Conservation (phyloP, 352 stramenopile species). For the Aphanomyces euteiches region DNA sequence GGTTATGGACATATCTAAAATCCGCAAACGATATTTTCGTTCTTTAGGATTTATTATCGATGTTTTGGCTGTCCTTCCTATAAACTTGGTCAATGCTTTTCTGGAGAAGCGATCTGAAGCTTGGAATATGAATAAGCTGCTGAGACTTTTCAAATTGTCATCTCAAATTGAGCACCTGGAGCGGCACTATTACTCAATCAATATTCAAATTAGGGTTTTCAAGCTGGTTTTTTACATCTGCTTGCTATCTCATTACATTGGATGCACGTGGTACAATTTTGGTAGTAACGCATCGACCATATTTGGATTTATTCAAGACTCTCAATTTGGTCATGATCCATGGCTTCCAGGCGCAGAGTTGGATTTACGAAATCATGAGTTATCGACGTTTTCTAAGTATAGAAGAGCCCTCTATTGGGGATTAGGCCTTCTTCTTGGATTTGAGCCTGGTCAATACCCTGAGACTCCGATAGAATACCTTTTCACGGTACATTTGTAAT, state of each 20-base stretch:
- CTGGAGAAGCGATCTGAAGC: slow-evolving; percentile 36
- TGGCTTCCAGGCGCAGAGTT: slow-evolving; percentile 23
- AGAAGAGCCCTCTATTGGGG: slow-evolving; percentile 49
- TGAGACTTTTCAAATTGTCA: slow-evolving; percentile 27
- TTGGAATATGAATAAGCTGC: slow-evolving; percentile 33
- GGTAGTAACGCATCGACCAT: slow-evolving; percentile 28
- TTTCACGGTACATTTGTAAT: slow-evolving; percentile 40
- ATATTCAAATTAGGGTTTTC: slow-evolving; percentile 30
- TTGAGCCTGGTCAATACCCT: slow-evolving; percentile 40
- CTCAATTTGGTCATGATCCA: slow-evolving; percentile 21
- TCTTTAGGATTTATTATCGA: slow-evolving; percentile 42
- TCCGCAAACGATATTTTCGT: slow-evolving; percentile 42
- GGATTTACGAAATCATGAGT: slow-evolving; percentile 9
- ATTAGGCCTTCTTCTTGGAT: slow-evolving; percentile 57
- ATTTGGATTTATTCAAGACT: slow-evolving; percentile 20
- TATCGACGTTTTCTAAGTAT: slow-evolving; percentile 11
- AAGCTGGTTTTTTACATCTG: slow-evolving; percentile 32
- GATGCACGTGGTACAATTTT: slow-evolving; percentile 32
- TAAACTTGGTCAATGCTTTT: slow-evolving; percentile 44
- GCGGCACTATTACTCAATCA: slow-evolving; percentile 28
- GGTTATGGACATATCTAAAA: slow-evolving; percentile 49
- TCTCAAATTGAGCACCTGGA: slow-evolving; percentile 27
- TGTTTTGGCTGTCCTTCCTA: slow-evolving; percentile 41
- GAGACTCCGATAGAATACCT: slow-evolving; percentile 43
- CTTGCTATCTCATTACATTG: slow-evolving; percentile 29